Percentiles rank a stretch among this genome's conserved stretches.
These are phyloP conservation scores for Cytospora schulzeri DNA, from an alignment of 2,329 filamentous ascomycete species.

Conservation along the genomic window DNA sequence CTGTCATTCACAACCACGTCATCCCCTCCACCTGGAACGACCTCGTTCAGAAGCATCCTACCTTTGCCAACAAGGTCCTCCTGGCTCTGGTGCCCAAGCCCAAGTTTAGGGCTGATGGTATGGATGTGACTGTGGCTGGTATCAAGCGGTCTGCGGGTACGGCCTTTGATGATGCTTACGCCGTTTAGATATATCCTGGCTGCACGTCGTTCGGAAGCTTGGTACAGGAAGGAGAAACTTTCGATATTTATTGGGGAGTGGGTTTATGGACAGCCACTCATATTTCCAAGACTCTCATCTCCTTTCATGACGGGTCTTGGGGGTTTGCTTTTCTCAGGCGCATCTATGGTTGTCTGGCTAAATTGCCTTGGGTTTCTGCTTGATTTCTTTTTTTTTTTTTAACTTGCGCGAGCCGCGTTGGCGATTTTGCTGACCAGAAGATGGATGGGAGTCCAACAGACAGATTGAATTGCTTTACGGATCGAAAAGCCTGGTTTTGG, in stretches of 20 bases:
- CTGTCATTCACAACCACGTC: background rate
- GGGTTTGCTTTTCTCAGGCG: background rate
- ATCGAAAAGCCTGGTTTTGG: no score
- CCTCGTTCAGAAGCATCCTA: background rate
- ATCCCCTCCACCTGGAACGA: constrained; percentile 1
- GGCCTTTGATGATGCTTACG: constrained; percentile 9
- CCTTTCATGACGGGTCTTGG: background rate
- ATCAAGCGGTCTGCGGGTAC: constrained; percentile 1
- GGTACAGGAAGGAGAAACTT: no score
- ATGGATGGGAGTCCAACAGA: background rate
- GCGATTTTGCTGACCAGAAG: background rate
- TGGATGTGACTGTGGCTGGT: background rate
- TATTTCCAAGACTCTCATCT: no score
- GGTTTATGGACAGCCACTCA: no score
- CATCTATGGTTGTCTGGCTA: background rate
- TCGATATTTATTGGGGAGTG: no score
- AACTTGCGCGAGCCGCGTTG: background rate
- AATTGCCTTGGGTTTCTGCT: background rate
- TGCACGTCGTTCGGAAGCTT: background rate
- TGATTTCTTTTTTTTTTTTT: background rate
- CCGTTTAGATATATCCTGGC: background rate
- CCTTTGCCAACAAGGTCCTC: constrained; percentile 1
- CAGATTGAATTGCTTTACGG: background rate
- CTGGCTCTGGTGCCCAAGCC: background rate
- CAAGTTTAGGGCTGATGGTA: background rate